Evolutionary conservation across 768 basidiomycete species (phyloP).

Genomic region (Dioszegia aurantiaca): DNA sequence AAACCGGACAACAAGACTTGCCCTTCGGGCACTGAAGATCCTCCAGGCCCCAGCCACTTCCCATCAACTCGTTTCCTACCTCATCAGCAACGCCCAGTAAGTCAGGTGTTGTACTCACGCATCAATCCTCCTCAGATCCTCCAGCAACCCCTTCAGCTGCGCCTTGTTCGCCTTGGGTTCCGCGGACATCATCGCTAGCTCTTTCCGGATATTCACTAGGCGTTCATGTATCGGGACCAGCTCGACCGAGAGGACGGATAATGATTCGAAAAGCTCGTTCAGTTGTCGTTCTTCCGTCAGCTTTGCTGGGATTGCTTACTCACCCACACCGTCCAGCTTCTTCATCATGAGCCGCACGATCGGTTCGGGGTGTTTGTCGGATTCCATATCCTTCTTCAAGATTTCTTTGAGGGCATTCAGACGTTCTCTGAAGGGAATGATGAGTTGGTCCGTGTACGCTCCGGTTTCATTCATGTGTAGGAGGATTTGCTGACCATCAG

Average conservation of each 20-base stretch:
- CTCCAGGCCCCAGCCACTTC: slow-evolving; percentile 88
- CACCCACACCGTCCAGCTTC: slow-evolving; percentile 88
- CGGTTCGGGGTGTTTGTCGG: slow-evolving; percentile 76
- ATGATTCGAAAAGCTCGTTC: slow-evolving; percentile 71
- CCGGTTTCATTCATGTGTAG: slow-evolving; percentile 94
- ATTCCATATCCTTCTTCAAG: slow-evolving; percentile 74
- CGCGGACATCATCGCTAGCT: slow-evolving; percentile 80
- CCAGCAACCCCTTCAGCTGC: slow-evolving; percentile 83
- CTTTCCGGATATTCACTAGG: slow-evolving; percentile 79
- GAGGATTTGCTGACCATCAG: slow-evolving; percentile 71
- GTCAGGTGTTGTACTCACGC: slow-evolving; percentile 28
- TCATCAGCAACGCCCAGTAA: slow-evolving; percentile 1
- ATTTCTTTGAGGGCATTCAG: slow-evolving; percentile 78
- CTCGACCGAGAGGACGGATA: slow-evolving; percentile 83
- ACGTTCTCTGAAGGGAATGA: slow-evolving; percentile 79
- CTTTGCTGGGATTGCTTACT: too few species aligned
- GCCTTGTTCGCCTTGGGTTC: slow-evolving; percentile 73
- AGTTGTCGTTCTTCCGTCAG: slow-evolving; percentile 84
- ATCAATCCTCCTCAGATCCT: slow-evolving; percentile 93
- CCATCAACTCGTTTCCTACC: slow-evolving; percentile 86
- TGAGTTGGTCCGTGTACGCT: slow-evolving; percentile 86
- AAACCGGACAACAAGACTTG: slow-evolving; percentile 88
- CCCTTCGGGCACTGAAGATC: slow-evolving; percentile 75
- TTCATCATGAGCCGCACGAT: slow-evolving; percentile 85
- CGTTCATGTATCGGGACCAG: slow-evolving; percentile 86